Evolutionary conservation across 306 rosid genomes (phyloP).

Genomic region (Citrullus mucosospermus): DNA sequence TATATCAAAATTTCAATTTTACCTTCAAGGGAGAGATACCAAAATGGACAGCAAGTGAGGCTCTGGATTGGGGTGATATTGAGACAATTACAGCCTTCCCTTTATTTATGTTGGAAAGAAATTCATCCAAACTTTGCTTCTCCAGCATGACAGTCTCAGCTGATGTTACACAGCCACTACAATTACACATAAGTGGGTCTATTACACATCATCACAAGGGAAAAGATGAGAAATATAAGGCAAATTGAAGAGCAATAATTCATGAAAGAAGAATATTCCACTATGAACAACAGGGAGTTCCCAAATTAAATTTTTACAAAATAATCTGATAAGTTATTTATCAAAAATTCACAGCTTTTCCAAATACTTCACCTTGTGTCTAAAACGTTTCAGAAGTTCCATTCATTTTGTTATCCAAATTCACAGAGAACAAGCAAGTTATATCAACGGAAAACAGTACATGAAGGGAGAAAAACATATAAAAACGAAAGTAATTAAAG

Average conservation of each 20-base stretch:
- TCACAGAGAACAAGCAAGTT: neutral
- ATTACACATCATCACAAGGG: neutral
- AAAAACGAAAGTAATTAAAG: neutral
- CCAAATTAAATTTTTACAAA: neutral
- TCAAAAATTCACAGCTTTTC: neutral
- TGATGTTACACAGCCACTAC: constrained; percentile 92
- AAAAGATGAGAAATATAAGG: neutral
- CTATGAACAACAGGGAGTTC: neutral
- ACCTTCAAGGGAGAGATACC: constrained; percentile 83
- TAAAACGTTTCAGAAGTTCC: neutral
- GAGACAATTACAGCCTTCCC: constrained; percentile 72
- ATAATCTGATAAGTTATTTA: neutral
- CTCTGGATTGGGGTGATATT: constrained; percentile 87
- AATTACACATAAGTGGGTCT: constrained; percentile 14
- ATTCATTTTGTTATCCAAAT: neutral
- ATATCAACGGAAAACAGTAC: neutral
- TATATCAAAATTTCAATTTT: neutral
- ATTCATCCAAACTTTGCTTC: constrained; percentile 95
- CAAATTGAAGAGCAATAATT: neutral
- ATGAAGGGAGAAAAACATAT: neutral
- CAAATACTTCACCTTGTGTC: neutral
- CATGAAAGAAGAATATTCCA: neutral
- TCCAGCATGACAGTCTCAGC: constrained; percentile 94
- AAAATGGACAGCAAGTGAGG: constrained; percentile 80
- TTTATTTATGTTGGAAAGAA: constrained; percentile 45